These are phyloP conservation scores for Striga hermonthica DNA, from an alignment of 305 asterid genomes.

Conservation along the genomic window DNA sequence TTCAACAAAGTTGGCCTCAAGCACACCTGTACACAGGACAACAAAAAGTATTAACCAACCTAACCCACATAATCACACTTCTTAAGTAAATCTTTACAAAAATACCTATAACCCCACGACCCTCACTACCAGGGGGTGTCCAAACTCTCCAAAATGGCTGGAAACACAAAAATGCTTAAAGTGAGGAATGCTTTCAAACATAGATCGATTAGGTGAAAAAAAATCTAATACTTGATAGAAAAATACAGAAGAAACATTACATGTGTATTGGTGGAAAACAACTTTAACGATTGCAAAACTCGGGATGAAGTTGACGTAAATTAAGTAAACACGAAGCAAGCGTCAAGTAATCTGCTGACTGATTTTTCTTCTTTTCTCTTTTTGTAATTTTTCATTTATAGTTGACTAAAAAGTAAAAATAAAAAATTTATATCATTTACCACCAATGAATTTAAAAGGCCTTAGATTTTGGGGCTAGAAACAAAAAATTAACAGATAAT, in stretches of 20 bases:
- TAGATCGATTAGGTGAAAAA: neutral
- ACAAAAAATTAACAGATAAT: constrained; percentile 20
- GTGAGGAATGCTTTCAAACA: constrained; percentile 18
- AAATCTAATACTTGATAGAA: neutral
- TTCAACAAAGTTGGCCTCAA: constrained; percentile 98
- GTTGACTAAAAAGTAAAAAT: neutral
- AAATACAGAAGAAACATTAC: constrained; percentile 1
- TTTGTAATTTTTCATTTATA: no score
- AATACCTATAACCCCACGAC: constrained; percentile 99
- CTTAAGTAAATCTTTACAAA: constrained; percentile 15
- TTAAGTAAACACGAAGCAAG: neutral
- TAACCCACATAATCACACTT: constrained; percentile 26
- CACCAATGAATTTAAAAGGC: neutral
- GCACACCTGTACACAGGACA: constrained; percentile 52
- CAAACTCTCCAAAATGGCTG: constrained; percentile 99
- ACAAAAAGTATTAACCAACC: constrained; percentile 31
- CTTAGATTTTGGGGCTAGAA: neutral
- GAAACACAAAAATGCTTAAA: constrained; percentile 28
- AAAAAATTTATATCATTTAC: neutral
- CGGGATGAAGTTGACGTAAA: neutral
- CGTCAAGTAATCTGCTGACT: neutral
- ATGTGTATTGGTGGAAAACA: neutral
- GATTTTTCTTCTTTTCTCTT: neutral
- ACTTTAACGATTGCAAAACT: neutral
- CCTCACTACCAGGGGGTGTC: constrained; percentile 97